Evolutionary conservation across 371 early-diverging fungal species (phyloP), one percentile per base, ranked within the genome.

Genomic region (Amoeboaphelidium protococcarum): DNA sequence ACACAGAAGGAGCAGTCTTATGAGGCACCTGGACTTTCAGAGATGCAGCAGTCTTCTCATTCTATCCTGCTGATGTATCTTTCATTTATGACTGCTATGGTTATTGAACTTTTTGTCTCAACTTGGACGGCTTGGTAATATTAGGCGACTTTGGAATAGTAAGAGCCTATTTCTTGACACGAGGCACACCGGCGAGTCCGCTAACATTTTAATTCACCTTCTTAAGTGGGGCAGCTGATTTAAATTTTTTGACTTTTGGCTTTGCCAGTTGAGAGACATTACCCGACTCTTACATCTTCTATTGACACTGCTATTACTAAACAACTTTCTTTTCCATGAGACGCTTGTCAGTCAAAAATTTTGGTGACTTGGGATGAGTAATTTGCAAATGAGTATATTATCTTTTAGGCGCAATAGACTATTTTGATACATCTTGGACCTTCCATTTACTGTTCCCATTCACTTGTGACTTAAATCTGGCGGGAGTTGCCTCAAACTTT

Each of bases 101-200:
- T n/a, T n/a, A n/a, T n/a, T n/a, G n/a, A n/a, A n/a, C n/a, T n/a
- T n/a, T n/a, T n/a, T n/a, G n/a, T n/a, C n/a, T n/a, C n/a, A n/a
- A n/a, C n/a, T n/a, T n/a, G n/a, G n/a, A n/a, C 16, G 37, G 37
- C 16, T 31, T 31, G 37, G 6, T 6, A 31, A 31, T 31, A 10
- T 31, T 31, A 31, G 37, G 37, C 16, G 37, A 31, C 6, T 31
- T 6, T 10, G 37, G 37, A 16, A 31, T 31, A 31, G 52, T 23
- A 43, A 47, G 19, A 26, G 47, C 16, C 26, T 49, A 6, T n/a
- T 59, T 1, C 24, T 59, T 24, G 59, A 59, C 44, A 45, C 45
- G 25, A 49, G 16, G 25, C 26, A 58, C 19, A 24, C 45, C 20
- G 52, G 50, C 52, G 47, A 47, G 21, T 25, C 37, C 13, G 24